Conservation (phyloP, 2,329 filamentous ascomycete genomes). For the Epicoccum nigrum region DNA sequence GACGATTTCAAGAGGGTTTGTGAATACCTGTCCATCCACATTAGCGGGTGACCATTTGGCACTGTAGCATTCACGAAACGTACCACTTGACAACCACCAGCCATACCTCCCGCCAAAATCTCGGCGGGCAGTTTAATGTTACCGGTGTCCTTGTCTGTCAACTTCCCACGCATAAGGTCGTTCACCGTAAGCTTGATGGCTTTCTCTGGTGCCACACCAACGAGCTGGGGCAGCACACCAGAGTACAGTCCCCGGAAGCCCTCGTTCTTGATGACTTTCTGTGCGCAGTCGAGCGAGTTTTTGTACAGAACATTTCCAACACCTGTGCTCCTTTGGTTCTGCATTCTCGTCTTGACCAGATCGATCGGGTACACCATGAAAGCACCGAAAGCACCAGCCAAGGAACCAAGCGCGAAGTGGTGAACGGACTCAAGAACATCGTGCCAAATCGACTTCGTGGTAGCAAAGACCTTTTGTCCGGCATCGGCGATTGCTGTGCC, state of each 20-base stretch:
- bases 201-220: slow-evolving; percentile 98
- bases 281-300: slow-evolving; percentile 94
- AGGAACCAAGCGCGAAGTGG: slow-evolving; percentile 86
- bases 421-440: slow-evolving; percentile 78
- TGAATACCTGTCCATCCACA: slow-evolving; percentile 72
- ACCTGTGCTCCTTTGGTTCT: slow-evolving; percentile 83
- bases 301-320: slow-evolving; percentile 92
- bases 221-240: slow-evolving; percentile 90
- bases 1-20: slow-evolving; percentile 97
- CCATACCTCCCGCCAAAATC: slow-evolving; percentile 83
- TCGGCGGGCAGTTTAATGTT: slow-evolving; percentile 75
- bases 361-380: slow-evolving; percentile 99
- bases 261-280: slow-evolving; percentile 92
- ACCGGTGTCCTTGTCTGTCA: slow-evolving; percentile 75
- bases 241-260: slow-evolving; percentile 90
- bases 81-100: slow-evolving; percentile 95
- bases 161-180: slow-evolving; percentile 80
- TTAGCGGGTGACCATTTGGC: slow-evolving; percentile 12
- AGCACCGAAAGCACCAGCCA: slow-evolving; percentile 95
- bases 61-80: slow-evolving; percentile 45
- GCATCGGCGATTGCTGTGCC: slow-evolving; percentile 54
- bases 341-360: slow-evolving; percentile 96
- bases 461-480: slow-evolving; percentile 61
- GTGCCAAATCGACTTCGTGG: slow-evolving; percentile 64
- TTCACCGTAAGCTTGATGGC: slow-evolving; percentile 99